Conservation (phyloP, 768 basidiomycete genomes). For the Phlebiopsis gigantea region DNA sequence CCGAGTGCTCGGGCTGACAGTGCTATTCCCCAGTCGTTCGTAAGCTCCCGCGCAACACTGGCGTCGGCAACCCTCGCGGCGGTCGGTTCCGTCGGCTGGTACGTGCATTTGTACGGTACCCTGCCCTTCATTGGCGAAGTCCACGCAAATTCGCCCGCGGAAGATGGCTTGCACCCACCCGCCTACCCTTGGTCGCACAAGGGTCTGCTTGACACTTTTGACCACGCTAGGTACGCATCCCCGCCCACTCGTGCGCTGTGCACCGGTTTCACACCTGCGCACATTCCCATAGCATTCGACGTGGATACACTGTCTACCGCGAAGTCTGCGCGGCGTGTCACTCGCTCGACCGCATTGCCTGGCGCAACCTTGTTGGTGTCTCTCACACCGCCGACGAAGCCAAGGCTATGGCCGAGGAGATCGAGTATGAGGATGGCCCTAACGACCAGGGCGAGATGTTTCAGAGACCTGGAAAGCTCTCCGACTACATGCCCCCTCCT, state of each 20-base stretch:
- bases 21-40: slow-evolving; percentile 41
- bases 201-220: slow-evolving; percentile 85
- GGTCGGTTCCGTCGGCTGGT: slow-evolving; percentile 92
- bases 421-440: slow-evolving; percentile 96
- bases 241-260: slow-evolving; percentile 8
- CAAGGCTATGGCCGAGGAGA: slow-evolving; percentile 89
- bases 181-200: slow-evolving; percentile 89
- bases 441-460: slow-evolving; percentile 97
- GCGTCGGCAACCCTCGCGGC: slow-evolving; percentile 73
- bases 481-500: slow-evolving; percentile 92
- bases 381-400: slow-evolving; percentile 92
- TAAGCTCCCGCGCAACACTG: slow-evolving; percentile 69
- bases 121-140: slow-evolving; percentile 89
- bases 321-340: slow-evolving; percentile 99
- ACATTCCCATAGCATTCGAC: slow-evolving; percentile 66
- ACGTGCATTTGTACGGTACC: slow-evolving; percentile 88
- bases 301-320: slow-evolving; percentile 96
- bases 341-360: slow-evolving; percentile 97
- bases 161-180: slow-evolving; percentile 90
- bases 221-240: slow-evolving; percentile 83
- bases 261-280: slow-evolving; percentile 8
- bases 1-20: background rate
- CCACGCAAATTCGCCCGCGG: slow-evolving; percentile 87
- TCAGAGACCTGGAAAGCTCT: slow-evolving; percentile 95
- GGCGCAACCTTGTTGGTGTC: slow-evolving; percentile 98